Conservation (phyloP, 352 stramenopile species). For the Globisporangium canariense region DNA sequence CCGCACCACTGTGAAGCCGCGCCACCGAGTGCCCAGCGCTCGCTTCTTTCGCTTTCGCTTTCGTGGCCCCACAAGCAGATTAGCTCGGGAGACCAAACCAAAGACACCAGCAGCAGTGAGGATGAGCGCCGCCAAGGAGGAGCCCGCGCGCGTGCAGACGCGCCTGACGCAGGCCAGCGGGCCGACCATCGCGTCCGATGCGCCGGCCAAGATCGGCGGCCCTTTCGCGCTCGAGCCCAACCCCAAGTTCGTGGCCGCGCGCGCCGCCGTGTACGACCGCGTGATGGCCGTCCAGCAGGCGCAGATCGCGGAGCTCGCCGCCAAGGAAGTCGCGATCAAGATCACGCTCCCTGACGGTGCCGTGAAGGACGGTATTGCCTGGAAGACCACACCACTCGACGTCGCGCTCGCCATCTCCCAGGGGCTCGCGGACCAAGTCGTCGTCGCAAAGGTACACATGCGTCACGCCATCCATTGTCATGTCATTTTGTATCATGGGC, state of each 20-base stretch:
- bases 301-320: constrained; percentile 67
- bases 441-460: constrained; percentile 70
- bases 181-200: constrained; percentile 48
- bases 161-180: constrained; percentile 76
- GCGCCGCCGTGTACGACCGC: constrained; percentile 85
- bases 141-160: constrained; percentile 64
- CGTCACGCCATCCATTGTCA: neutral
- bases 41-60: too few relatives aligned
- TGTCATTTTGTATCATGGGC: too few relatives aligned
- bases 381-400: constrained; percentile 96
- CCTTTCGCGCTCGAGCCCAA: constrained; percentile 77
- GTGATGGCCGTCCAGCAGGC: constrained; percentile 69
- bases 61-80: constrained; percentile 4
- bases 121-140: constrained; percentile 18
- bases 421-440: constrained; percentile 90
- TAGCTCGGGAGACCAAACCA: neutral
- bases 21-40: too few relatives aligned
- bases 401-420: constrained; percentile 95
- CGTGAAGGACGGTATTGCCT: constrained; percentile 89
- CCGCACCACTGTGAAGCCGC: too few relatives aligned
- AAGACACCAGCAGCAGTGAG: neutral
- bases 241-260: constrained; percentile 77
- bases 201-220: constrained; percentile 77
- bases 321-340: constrained; percentile 89
- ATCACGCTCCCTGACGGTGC: constrained; percentile 97